Percentiles rank a stretch among this genome's conserved stretches.
Evolutionary conservation across 179 eudicot genomes (phyloP).

Genomic region (Silene coronaria): DNA sequence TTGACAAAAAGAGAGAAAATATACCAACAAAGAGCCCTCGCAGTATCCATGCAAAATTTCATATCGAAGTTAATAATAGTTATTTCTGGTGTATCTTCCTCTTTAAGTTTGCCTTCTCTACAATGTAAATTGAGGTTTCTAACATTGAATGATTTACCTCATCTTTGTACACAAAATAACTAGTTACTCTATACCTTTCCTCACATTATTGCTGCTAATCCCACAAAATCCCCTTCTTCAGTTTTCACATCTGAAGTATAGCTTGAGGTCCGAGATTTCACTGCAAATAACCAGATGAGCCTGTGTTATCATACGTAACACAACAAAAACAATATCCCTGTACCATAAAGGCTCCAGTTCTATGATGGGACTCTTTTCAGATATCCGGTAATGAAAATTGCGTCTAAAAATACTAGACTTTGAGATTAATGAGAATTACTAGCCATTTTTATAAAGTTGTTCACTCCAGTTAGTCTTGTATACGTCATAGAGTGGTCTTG

Average conservation of each 20-base stretch:
- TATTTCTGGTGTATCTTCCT: background rate
- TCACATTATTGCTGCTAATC: slow-evolving; percentile 71
- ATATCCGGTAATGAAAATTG: background rate
- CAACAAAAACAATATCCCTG: background rate
- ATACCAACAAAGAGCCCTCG: no score
- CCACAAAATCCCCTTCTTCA: slow-evolving; percentile 52
- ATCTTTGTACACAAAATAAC: slow-evolving; percentile 27
- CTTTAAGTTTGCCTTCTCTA: slow-evolving; percentile 20
- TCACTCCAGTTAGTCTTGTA: no score
- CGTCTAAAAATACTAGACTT: background rate
- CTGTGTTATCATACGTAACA: background rate
- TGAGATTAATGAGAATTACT: background rate
- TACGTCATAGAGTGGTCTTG: no score
- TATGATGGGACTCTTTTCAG: background rate
- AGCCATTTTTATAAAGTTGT: no score
- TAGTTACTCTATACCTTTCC: background rate
- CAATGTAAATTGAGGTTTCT: slow-evolving; percentile 11
- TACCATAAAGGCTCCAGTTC: background rate
- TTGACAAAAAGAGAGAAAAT: no score
- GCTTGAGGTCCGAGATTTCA: slow-evolving; percentile 46
- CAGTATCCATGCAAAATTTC: background rate
- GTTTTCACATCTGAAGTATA: slow-evolving; percentile 37
- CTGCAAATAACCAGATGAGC: slow-evolving; percentile 31
- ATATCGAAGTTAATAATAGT: background rate
- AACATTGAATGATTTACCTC: slow-evolving; percentile 5